These are phyloP conservation scores for Chionographis japonica DNA, from an alignment of 106 monocot genomes.

Conservation along the genomic window DNA sequence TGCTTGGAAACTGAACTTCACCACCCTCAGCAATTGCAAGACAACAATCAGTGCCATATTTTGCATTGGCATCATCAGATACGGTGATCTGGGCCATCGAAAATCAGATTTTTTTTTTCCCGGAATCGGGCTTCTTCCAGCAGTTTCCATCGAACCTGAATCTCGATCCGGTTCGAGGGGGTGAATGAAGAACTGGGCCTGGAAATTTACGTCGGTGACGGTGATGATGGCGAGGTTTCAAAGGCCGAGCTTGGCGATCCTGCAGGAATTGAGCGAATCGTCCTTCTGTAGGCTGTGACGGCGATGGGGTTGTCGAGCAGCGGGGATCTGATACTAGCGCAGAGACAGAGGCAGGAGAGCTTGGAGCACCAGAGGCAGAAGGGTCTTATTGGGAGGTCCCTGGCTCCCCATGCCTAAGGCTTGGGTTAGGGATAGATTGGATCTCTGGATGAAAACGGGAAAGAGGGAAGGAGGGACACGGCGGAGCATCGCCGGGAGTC, in stretches of 20 bases:
- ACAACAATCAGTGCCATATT: too few species aligned
- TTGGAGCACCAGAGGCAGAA: slow-evolving; percentile 71
- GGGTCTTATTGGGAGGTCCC: slow-evolving; percentile 32
- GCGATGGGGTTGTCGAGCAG: slow-evolving; percentile 62
- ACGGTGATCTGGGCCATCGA: background rate
- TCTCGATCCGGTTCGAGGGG: slow-evolving; percentile 30
- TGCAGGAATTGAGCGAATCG: slow-evolving; percentile 75
- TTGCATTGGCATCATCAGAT: background rate
- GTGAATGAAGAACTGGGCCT: slow-evolving; percentile 38
- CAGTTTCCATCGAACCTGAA: slow-evolving; percentile 16
- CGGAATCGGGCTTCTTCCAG: background rate
- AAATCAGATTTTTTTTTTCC: slow-evolving; percentile 15
- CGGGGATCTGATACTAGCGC: slow-evolving; percentile 48
- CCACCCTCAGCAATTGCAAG: too few species aligned
- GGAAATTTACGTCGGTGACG: slow-evolving; percentile 59
- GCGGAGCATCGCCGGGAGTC: too few species aligned
- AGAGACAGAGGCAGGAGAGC: slow-evolving; percentile 63
- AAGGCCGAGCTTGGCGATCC: slow-evolving; percentile 61
- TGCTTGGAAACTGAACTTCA: too few species aligned
- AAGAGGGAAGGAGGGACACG: background rate
- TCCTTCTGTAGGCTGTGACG: slow-evolving; percentile 53
- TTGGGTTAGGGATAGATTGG: slow-evolving; percentile 2
- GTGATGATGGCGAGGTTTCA: slow-evolving; percentile 40
- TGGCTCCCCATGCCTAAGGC: slow-evolving; percentile 20
- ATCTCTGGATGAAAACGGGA: background rate